Evolutionary conservation across 164 flowering plant genomes (phyloP).

Genomic region (Cinnamomum micranthum): DNA sequence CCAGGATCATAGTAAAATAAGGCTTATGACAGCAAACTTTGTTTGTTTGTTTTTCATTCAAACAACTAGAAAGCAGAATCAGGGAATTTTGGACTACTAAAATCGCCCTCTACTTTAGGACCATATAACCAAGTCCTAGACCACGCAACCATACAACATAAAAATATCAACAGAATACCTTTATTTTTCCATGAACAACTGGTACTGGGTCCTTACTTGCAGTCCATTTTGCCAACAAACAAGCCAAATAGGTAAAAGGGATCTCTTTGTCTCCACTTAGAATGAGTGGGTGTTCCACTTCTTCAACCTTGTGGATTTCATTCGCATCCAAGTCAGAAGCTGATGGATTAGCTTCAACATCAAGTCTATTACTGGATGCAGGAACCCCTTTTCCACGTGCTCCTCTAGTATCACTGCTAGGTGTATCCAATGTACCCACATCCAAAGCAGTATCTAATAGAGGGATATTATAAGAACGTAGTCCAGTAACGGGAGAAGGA

Average conservation of each 20-base stretch:
- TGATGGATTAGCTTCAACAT: constrained; percentile 8
- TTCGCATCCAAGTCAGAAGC: constrained; percentile 9
- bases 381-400: constrained; percentile 23
- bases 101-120: not conserved
- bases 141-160: not conserved
- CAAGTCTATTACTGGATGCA: constrained; percentile 6
- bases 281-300: constrained; percentile 38
- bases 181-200: constrained; percentile 62
- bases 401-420: constrained; percentile 16
- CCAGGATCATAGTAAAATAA: too few relatives aligned
- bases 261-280: constrained; percentile 44
- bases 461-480: constrained; percentile 1
- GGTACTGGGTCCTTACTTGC: constrained; percentile 28
- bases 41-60: too few relatives aligned
- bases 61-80: not conserved
- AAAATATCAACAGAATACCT: constrained; percentile 40
- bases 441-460: not conserved
- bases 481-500: constrained; percentile 7
- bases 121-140: not conserved
- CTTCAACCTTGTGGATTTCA: constrained; percentile 36
- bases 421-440: not conserved
- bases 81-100: not conserved
- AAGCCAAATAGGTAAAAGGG: constrained; percentile 84
- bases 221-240: constrained; percentile 59
- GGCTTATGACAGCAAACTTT: too few relatives aligned